Base-by-base conservation (phyloP, 176 grass and related monocot genomes). In the Pharus latifolius region DNA sequence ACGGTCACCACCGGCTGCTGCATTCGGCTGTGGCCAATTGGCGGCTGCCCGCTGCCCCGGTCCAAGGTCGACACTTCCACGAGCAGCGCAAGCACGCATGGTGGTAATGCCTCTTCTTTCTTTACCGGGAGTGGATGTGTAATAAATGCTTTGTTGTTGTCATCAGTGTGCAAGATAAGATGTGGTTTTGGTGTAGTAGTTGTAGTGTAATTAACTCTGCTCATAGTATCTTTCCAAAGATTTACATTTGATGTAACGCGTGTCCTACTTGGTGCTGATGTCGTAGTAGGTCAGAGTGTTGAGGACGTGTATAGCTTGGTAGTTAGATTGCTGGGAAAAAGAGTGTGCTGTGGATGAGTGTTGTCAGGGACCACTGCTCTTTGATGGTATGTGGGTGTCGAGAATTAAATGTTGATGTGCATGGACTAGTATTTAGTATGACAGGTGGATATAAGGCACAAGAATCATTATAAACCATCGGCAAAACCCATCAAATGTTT, bases 1-100 rank as follows among this genome's bases (percentile, higher is more conserved):
- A 43, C 57, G 7, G 83, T 81, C 31, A 25, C 83, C 32, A 81
- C 83, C 0, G 78, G 77, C 0, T 86, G 83, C 72, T 86, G 83
- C 78, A 86, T 86, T 42, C 83, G 83, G 3, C 72, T 86, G 20
- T 86, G 83, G 83, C 78, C 78, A 0, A 33, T 76, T 4, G 72
- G 83, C 7, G 57, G 43, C 32, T 86, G 83, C 83, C 77, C 72
- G 42, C 83, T 26, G 10, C 59, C 67, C 2, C 69, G 65, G 10
- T 86, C 83, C 78, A 86, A 86, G 72, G 77, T 86, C 43, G 83
- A 86, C 42, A 65, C 83, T 24, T 86, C 83, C 65, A 86, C 78
- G 19, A 81, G 83, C 72, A 86, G 83, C 41, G 65, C 83, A 25
- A 86, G 83, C 78, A 81, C 78, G 3, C 83, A 86, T 7, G 83